Percentiles rank a stretch among this genome's conserved stretches.
phyloP scores from a whole-genome alignment of 148 eudicot genomes.

The Chenopodium berlandieri region DNA sequence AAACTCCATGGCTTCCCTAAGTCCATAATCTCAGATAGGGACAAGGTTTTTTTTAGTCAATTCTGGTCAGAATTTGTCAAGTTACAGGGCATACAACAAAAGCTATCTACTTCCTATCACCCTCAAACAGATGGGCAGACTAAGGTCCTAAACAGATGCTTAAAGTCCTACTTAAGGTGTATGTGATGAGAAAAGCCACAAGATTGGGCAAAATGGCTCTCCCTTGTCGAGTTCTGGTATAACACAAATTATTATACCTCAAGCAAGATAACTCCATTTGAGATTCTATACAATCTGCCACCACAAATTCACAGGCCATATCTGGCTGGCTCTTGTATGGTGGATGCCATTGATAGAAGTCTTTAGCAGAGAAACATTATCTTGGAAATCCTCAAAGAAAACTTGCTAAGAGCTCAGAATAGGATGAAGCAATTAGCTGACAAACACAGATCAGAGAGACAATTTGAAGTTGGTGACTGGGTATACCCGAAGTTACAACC shows the following conservation, averaged over 20 bases:
- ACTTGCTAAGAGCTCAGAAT: neutral
- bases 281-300: neutral
- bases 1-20: neutral
- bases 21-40: neutral
- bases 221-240: constrained; percentile 3
- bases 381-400: neutral
- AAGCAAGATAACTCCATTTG: neutral
- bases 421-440: neutral
- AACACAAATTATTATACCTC: neutral
- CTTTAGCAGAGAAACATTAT: neutral
- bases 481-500: constrained; percentile 1
- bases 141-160: neutral
- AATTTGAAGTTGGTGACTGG: neutral
- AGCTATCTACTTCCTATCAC: neutral
- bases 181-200: neutral
- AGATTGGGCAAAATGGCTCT: neutral
- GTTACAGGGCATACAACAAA: neutral
- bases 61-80: constrained; percentile 2
- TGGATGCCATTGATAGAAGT: neutral
- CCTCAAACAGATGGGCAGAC: neutral
- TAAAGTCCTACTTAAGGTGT: constrained; percentile 4
- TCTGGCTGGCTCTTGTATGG: neutral
- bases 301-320: neutral
- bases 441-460: neutral
- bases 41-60: neutral